Evolutionary conservation across 2,329 filamentous ascomycete species (phyloP), one percentile per base, ranked within the genome.

Genomic region (Apiospora saccharicola): DNA sequence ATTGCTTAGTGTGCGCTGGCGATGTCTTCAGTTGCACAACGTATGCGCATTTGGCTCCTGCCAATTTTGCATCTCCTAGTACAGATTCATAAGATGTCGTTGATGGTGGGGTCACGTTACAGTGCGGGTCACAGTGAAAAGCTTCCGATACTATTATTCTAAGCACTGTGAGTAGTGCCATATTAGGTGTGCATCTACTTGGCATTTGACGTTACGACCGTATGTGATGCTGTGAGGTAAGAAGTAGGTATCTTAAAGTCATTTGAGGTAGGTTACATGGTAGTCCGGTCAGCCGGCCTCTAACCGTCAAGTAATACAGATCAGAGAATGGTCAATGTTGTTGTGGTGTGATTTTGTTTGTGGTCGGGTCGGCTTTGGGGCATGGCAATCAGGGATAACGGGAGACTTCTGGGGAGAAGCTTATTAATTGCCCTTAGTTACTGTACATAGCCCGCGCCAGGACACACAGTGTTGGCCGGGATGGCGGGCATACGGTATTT

Each of bases 31-130:
- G 68, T 57, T 57, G 47, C 30, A 70, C 68, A 24, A 44, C 68
- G 41, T 41, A 34, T 70, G 68, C 47, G 68, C 46, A 24, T 70
- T 70, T 44, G 68, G 47, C 68, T 70, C 47, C 30, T 41, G 49
- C 67, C 47, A 70, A 70, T 70, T 70, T 70, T 70, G 46, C 30
- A 51, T 51, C 30, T 53, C 49, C 68, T 43, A 51, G 46, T 51
- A 34, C 46, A 53, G 37, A 70, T 70, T 57, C 47, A 53, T 57
- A 37, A 57, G 46, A 57, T 57, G 47, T 51, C 67, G 44, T 47
- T 43, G 68, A 53, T 51, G 47, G 68, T 57, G 68, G 68, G 47
- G 68, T 57, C 68, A 70, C 68, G 49, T 47, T 70, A 41, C 57
- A 64, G 57, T 64, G 57, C 57, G n/a, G 41, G n/a, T 6, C n/a